Evolutionary conservation across 1,284 basidiomycete species (phyloP), one percentile per base, ranked within the genome.

Genomic region (Phylloporus sp.): DNA sequence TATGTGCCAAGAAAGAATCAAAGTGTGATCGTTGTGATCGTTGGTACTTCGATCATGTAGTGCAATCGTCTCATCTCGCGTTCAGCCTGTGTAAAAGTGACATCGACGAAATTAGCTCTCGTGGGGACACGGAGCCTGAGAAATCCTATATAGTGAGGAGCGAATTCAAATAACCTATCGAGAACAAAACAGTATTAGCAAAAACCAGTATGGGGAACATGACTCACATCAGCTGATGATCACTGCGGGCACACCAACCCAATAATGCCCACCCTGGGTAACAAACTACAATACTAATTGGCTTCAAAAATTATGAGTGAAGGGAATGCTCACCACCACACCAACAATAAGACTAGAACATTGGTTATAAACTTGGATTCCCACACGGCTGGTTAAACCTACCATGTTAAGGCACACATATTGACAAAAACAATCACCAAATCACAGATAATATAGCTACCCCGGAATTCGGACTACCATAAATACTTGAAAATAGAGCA

Each of bases 381-480:
- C 24, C 17, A 17, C 6, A 4, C 10, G 3, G 37, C 37, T 11
- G 2, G 22, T 32, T 13, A n/a, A 3, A 37, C 54, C 12, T n/a
- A 62, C 66, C 66, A 67, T 13, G 66, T 67, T 37, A 67, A n/a
- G 6, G 52, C 60, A 22, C 66, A 66, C 66, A 65, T 62, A 24
- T 67, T 68, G 50, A 66, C 26, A 13, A 66, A 68, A 1, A 68
- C 52, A 15, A 68, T 24, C 0, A 68, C 64, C 1, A 68, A 39
- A 15, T 63, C 50, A 20, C 61, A 61, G 28, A 66, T 1, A 10
- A 61, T 7, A 8, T 40, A 37, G 34, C 56, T 37, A 18, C 50
- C 24, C 6, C 60, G 50, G 18, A 68, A 47, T 24, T 61, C 67
- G 1, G 67, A 68, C 24, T n/a, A 31, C 67, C 67, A 67, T 20